Conservation (phyloP, 495 filamentous ascomycete genomes). For the Lasiosphaeria hispida region DNA sequence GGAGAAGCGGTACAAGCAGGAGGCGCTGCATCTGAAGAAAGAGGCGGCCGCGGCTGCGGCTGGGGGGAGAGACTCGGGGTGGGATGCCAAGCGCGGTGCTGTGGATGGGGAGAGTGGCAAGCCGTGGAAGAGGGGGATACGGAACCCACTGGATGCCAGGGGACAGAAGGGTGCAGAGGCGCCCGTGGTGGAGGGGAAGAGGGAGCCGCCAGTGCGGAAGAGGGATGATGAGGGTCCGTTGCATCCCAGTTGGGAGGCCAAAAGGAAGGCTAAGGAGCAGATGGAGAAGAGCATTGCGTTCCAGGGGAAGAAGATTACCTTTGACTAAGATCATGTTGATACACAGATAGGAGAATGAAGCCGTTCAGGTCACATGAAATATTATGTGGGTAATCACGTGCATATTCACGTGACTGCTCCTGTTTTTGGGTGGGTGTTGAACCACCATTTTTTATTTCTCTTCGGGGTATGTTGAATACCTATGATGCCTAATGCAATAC, state of each 20-base stretch:
- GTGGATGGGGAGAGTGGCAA: slow-evolving; percentile 36
- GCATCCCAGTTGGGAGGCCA: slow-evolving; percentile 94
- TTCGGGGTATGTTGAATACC: neutral
- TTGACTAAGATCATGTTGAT: slow-evolving; percentile 59
- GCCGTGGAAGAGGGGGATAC: slow-evolving; percentile 47
- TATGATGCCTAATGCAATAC: no score
- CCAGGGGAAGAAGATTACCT: slow-evolving; percentile 84
- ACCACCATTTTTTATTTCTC: neutral
- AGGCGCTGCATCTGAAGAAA: slow-evolving; percentile 35
- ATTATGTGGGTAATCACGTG: neutral
- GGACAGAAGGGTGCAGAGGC: slow-evolving; percentile 6
- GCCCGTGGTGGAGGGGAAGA: slow-evolving; percentile 12
- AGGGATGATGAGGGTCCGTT: slow-evolving; percentile 62
- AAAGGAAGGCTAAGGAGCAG: slow-evolving; percentile 74
- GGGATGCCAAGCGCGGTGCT: slow-evolving; percentile 52
- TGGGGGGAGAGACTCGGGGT: slow-evolving; percentile 44
- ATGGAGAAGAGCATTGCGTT: slow-evolving; percentile 60
- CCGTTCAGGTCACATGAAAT: neutral
- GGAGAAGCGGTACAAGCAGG: slow-evolving; percentile 79
- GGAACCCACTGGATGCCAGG: slow-evolving; percentile 18
- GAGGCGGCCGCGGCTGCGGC: neutral
- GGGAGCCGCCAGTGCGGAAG: slow-evolving; percentile 29
- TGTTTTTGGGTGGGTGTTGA: no score
- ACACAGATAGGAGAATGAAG: no score
- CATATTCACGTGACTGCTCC: no score